Conservation (phyloP, 2,329 filamentous ascomycete genomes). For the Amauroascus niger region DNA sequence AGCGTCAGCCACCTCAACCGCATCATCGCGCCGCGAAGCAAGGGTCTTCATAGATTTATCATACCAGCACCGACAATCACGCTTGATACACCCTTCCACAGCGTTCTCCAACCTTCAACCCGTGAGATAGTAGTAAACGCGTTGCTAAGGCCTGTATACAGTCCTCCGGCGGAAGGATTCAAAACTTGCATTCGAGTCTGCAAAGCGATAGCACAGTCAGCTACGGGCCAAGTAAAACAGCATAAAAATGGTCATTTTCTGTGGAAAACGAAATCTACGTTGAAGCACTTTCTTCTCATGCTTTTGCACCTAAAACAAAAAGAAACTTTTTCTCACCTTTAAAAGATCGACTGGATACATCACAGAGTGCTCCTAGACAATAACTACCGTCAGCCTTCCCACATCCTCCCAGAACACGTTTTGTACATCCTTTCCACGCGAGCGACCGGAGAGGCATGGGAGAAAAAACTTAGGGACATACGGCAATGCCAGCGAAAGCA, state of each 20-base stretch:
- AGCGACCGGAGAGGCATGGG: no score
- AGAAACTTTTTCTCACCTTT: conserved; percentile 55
- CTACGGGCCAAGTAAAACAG: background rate
- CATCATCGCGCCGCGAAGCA: background rate
- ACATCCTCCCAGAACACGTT: background rate
- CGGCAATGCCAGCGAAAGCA: conserved; percentile 91
- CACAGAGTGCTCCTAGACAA: conserved; percentile 76
- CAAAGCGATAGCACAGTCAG: conserved; percentile 8
- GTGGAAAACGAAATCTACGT: background rate
- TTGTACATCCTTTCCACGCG: conserved; percentile 8
- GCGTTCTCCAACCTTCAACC: conserved; percentile 76
- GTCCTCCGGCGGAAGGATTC: conserved; percentile 66
- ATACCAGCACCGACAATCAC: conserved; percentile 89
- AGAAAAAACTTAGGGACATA: conserved; percentile 39
- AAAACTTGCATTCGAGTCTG: conserved; percentile 98
- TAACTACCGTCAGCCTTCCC: conserved; percentile 3
- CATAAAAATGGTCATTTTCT: background rate
- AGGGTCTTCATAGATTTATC: conserved; percentile 23
- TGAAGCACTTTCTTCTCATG: background rate
- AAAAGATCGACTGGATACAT: conserved; percentile 99
- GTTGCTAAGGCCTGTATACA: conserved; percentile 84
- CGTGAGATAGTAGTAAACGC: conserved; percentile 86
- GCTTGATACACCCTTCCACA: conserved; percentile 95
- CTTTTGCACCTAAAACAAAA: background rate
- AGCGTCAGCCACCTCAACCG: conserved; percentile 13